Conservation (phyloP, 169 alveolate species). For the Plasmodium falciparum region DNA sequence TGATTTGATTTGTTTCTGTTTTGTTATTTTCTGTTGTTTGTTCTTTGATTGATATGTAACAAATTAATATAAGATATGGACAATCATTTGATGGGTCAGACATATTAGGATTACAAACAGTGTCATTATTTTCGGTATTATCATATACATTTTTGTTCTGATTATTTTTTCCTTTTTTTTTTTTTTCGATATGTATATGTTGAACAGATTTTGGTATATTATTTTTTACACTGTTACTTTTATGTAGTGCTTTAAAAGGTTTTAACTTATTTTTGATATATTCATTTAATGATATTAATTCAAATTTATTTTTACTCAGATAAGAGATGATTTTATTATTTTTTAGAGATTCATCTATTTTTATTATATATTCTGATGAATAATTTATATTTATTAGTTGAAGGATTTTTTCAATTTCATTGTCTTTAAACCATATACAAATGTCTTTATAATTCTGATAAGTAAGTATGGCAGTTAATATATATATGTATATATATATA, state of each 20-base stretch:
- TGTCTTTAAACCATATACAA: slow-evolving; percentile 52
- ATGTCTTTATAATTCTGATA: slow-evolving; percentile 18
- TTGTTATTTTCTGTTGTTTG: background rate
- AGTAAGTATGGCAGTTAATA: background rate
- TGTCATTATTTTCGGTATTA: background rate
- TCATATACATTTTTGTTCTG: background rate
- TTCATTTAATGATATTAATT: slow-evolving; percentile 2
- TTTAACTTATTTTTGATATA: slow-evolving; percentile 6
- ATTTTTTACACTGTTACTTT: background rate
- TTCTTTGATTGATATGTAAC: slow-evolving; percentile 35
- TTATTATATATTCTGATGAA: slow-evolving; percentile 37
- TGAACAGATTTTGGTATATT: no score
- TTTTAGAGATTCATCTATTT: slow-evolving; percentile 14
- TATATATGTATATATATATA: no score
- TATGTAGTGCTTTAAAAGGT: background rate
- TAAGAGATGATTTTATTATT: slow-evolving; percentile 15
- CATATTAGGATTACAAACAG: background rate
- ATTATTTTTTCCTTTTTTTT: background rate
- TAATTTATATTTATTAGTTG: slow-evolving; percentile 24
- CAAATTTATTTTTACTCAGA: slow-evolving; percentile 16
- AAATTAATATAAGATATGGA: slow-evolving; percentile 34
- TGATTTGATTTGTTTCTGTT: background rate
- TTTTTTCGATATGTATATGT: no score
- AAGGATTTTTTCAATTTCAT: slow-evolving; percentile 39
- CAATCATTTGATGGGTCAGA: background rate